Base-by-base conservation (phyloP, 2,329 filamentous ascomycete species). In the Aspergillus cejpii region DNA sequence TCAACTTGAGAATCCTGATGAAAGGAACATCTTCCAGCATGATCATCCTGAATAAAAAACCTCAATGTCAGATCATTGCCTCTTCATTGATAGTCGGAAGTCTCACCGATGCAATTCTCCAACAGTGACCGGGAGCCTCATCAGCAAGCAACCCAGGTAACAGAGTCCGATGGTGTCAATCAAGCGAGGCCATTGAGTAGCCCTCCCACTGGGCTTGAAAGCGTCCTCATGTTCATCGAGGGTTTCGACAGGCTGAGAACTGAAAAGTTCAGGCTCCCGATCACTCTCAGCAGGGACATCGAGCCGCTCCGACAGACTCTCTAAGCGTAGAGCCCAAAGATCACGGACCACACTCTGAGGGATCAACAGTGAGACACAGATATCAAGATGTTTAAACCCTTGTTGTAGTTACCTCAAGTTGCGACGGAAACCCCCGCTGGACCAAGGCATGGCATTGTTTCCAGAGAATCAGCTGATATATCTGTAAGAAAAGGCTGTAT, bases 381-480 rank as follows among this genome's bases (percentile, higher is more conserved):
- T 24, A 21, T 21, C 15, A 5, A 26, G 2, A 19, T 19, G 20
- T 19, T 29, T 8, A 24, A 24, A 5, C 23, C 5, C 8, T 5
- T 26, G 29, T 28, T 17, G 19, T 36, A 44, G 41, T 20, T 19
- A 79, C 82, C 72, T 94, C 88, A 10, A 96, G 74, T 56, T 94
- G 84, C 3, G 73, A 65, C 1, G 84, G 82, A 38, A 92, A 75
- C 0, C 78, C 77, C 61, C 82, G 81, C 17, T 78, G 70, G 11
- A 94, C 72, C 23, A 97, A 72, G 74, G 84, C 90, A 59, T 79
- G 69, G 12, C 87, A 70, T 70, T 97, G 91, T 60, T 85, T 87
- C 62, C 89, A 81, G 21, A 98, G 71, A 38, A 97, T 77, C 24
- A 95, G 73, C 66, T 97, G 91, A 47, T 94, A 78, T 51, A 81